A percentile compares a stretch with the other conserved stretches of the same genome.
These are phyloP conservation scores for Auricularia sp. DNA, from an alignment of 768 basidiomycete species.

Conservation along the genomic window DNA sequence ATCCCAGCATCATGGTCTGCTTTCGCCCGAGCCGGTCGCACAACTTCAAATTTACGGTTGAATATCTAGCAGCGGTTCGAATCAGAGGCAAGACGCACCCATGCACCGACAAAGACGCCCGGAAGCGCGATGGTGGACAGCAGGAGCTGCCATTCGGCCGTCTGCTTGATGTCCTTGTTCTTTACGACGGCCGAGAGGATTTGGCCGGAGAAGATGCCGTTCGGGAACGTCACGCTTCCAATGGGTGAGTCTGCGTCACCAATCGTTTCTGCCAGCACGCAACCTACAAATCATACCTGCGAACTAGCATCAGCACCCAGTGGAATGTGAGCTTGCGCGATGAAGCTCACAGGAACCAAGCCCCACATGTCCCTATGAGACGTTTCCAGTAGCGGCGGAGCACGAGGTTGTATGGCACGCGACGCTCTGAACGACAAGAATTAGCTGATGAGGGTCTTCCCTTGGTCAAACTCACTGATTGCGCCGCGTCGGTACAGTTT, in stretches of 20 bases:
- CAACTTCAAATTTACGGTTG: neutral
- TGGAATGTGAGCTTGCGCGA: neutral
- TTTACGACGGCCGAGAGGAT: slow-evolving; percentile 62
- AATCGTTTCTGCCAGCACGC: neutral
- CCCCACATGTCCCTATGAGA: slow-evolving; percentile 62
- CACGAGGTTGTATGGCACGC: slow-evolving; percentile 52
- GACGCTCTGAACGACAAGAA: slow-evolving; percentile 22
- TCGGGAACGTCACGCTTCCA: slow-evolving; percentile 49
- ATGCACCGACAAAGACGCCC: slow-evolving; percentile 43
- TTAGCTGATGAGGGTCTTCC: slow-evolving; percentile 4
- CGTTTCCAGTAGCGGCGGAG: slow-evolving; percentile 56
- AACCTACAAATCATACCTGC: neutral
- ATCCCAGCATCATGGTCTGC: slow-evolving; percentile 53
- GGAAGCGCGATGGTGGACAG: slow-evolving; percentile 53
- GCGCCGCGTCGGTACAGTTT: slow-evolving; percentile 53
- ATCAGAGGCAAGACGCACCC: slow-evolving; percentile 24
- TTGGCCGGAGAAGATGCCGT: slow-evolving; percentile 55
- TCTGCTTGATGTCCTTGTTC: slow-evolving; percentile 42
- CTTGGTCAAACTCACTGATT: slow-evolving; percentile 36
- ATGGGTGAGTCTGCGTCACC: neutral
- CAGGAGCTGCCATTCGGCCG: slow-evolving; percentile 63
- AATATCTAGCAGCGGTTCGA: neutral
- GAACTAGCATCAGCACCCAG: neutral
- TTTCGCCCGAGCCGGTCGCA: neutral
- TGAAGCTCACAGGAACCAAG: slow-evolving; percentile 38